A percentile compares a stretch with the other conserved stretches of the same genome.
Conservation (phyloP, 2,329 filamentous ascomycete species). For the Exophiala mesophila region DNA sequence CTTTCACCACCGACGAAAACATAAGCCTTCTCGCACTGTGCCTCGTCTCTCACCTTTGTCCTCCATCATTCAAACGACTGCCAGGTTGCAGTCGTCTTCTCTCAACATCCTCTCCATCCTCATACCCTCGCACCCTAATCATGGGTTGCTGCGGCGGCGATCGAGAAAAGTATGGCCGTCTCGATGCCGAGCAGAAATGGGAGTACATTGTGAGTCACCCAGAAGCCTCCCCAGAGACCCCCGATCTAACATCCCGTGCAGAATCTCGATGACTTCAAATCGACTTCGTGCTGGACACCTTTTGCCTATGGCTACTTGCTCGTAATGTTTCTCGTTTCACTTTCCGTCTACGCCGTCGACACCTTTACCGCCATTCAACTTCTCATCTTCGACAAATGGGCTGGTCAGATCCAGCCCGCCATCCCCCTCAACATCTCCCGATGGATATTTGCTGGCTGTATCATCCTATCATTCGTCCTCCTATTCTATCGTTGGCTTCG, state of each 20-base stretch:
- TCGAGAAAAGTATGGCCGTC: conserved; percentile 56
- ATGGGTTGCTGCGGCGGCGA: conserved; percentile 64
- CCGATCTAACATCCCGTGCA: conserved; percentile 27
- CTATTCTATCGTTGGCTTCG: conserved; percentile 73
- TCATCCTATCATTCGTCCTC: conserved; percentile 83
- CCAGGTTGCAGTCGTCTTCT: conserved; percentile 18
- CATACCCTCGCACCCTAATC: conserved; percentile 27
- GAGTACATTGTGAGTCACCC: conserved; percentile 70
- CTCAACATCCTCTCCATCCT: background rate
- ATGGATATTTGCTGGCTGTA: conserved; percentile 93
- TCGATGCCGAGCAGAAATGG: conserved; percentile 86
- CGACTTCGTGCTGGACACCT: conserved; percentile 67
- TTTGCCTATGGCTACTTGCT: conserved; percentile 83
- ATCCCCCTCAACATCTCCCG: conserved; percentile 75
- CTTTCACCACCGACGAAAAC: conserved; percentile 1
- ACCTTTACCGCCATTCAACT: conserved; percentile 91
- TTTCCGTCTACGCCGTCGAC: conserved; percentile 84
- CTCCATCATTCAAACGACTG: conserved; percentile 13
- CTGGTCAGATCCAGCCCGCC: conserved; percentile 71
- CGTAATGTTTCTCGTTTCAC: conserved; percentile 70
- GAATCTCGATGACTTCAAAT: conserved; percentile 72
- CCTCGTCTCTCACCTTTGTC: conserved; percentile 9
- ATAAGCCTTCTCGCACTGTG: conserved; percentile 10
- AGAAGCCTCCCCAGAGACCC: conserved; percentile 9
- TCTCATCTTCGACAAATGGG: conserved; percentile 83